Conservation (phyloP, 129 eudicot genomes). For the Chrysanthemum lavandulifolium region DNA sequence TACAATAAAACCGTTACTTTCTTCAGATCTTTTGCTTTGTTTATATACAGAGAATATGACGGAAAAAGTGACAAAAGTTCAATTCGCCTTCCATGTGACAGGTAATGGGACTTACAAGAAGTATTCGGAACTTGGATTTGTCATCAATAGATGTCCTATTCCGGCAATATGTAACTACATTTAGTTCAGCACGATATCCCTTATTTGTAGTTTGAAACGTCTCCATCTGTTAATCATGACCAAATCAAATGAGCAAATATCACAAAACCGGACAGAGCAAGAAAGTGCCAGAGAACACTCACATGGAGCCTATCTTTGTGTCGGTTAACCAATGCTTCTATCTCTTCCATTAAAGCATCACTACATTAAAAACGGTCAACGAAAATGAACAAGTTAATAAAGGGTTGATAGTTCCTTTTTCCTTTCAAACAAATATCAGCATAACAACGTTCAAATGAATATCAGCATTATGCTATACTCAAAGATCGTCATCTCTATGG, state of each 20-base stretch:
- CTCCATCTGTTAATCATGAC: slow-evolving; percentile 59
- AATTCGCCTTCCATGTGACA: slow-evolving; percentile 20
- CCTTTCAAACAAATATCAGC: too few relatives aligned
- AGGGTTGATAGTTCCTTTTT: background rate
- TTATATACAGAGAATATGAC: background rate
- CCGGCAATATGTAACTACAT: slow-evolving; percentile 79
- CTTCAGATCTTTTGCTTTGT: slow-evolving; percentile 23
- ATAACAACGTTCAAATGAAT: too few relatives aligned
- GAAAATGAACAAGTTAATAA: slow-evolving; percentile 9
- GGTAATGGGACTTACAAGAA: slow-evolving; percentile 64
- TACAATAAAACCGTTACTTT: slow-evolving; percentile 19
- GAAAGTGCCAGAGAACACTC: slow-evolving; percentile 23
- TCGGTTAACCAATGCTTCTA: slow-evolving; percentile 78
- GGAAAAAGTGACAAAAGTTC: slow-evolving; percentile 4
- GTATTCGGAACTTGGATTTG: slow-evolving; percentile 77
- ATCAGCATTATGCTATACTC: too few relatives aligned
- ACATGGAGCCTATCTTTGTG: slow-evolving; percentile 78
- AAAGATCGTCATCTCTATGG: too few relatives aligned
- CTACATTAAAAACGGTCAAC: slow-evolving; percentile 33
- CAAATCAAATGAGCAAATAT: slow-evolving; percentile 18
- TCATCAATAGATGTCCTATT: slow-evolving; percentile 61
- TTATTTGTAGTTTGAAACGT: slow-evolving; percentile 55
- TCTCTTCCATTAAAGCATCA: slow-evolving; percentile 84
- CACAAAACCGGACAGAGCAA: background rate
- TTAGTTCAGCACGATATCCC: slow-evolving; percentile 75